phyloP scores from a whole-genome alignment of 2,329 filamentous ascomycete genomes.

The Aspergillus fijiensis region DNA sequence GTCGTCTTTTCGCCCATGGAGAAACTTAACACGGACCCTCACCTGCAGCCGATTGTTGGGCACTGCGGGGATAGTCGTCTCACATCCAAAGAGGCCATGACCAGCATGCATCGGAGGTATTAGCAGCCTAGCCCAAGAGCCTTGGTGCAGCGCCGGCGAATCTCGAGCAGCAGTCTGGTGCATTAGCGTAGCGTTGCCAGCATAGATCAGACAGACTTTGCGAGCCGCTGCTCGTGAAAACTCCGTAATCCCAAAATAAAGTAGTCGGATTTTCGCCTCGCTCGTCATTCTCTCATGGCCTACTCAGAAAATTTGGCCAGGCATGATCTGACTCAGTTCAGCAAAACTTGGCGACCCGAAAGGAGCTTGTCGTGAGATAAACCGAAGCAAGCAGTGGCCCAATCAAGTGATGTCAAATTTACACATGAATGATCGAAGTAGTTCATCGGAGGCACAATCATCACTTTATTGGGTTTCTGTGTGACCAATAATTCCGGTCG shows the following conservation, averaged over 20 bases:
- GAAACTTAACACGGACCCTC: conserved; percentile 10
- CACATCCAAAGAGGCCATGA: conserved; percentile 5
- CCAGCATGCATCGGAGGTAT: conserved; percentile 7
- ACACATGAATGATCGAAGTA: neutral
- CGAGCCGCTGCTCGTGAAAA: conserved; percentile 8
- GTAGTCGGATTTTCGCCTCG: neutral
- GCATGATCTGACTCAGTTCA: neutral
- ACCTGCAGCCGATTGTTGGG: conserved; percentile 12
- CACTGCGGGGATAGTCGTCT: conserved; percentile 7
- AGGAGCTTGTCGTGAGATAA: neutral
- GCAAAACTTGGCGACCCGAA: neutral
- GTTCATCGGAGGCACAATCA: neutral
- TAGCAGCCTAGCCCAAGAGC: conserved; percentile 1
- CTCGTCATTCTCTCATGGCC: neutral
- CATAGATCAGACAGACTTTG: conserved; percentile 1
- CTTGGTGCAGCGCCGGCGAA: conserved; percentile 13
- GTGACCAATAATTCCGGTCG: conserved; percentile 19
- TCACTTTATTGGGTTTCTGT: conserved; percentile 20
- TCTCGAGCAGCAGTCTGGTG: conserved; percentile 18
- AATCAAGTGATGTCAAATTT: neutral
- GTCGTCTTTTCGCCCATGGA: neutral
- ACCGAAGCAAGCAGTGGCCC: too few species aligned
- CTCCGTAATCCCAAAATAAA: neutral
- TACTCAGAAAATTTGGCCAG: neutral
- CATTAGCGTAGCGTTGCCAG: conserved; percentile 17